phyloP scores from a whole-genome alignment of 2,329 filamentous ascomycete species.

The Talaromyces rugulosus region DNA sequence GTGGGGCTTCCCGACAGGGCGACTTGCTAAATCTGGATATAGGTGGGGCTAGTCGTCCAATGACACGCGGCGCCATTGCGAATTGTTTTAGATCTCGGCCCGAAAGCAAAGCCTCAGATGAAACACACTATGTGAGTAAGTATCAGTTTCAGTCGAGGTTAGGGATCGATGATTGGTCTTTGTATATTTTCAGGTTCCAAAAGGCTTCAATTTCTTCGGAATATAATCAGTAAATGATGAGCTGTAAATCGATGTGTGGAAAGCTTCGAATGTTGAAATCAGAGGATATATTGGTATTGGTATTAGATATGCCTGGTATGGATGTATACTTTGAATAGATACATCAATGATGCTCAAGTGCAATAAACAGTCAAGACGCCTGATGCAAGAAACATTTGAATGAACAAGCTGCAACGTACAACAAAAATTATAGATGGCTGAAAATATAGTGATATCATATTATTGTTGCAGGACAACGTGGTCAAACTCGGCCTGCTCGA shows the following conservation, averaged over 20 bases:
- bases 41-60: not conserved
- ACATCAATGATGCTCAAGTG: not conserved
- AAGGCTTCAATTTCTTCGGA: not conserved
- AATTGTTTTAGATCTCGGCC: not conserved
- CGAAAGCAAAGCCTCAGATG: not conserved
- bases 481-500: constrained; percentile 28
- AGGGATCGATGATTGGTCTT: not conserved
- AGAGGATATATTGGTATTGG: not conserved
- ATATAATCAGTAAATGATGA: not conserved
- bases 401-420: not conserved
- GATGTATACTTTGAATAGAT: not conserved
- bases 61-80: not conserved
- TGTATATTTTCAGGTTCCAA: not conserved
- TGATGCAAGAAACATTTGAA: not conserved
- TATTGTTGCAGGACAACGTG: constrained; percentile 20
- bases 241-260: not conserved
- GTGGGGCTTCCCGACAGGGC: not conserved
- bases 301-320: not conserved
- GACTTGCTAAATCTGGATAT: not conserved
- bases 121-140: not conserved
- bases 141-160: too few species aligned
- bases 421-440: not conserved
- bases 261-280: not conserved
- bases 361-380: not conserved
- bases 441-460: not conserved